These are phyloP conservation scores for Typha latifolia DNA, from an alignment of 176 grass and related monocot species.

Conservation along the genomic window DNA sequence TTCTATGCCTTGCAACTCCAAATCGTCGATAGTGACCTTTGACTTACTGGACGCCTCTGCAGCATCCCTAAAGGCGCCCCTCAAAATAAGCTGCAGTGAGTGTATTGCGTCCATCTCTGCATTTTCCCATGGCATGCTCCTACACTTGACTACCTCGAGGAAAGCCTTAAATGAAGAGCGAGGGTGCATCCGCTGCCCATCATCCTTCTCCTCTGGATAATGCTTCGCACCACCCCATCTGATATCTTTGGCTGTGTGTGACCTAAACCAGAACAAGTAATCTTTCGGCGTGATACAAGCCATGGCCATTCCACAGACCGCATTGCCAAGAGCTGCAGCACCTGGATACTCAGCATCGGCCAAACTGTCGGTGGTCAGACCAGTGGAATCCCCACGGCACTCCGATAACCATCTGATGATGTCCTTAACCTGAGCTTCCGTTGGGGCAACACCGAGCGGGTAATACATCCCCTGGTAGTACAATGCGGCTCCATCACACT, in stretches of 20 bases:
- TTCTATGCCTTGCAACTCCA: constrained; percentile 77
- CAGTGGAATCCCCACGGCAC: constrained; percentile 75
- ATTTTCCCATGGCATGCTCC: constrained; percentile 90
- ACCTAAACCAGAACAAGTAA: constrained; percentile 97
- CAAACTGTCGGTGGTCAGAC: constrained; percentile 88
- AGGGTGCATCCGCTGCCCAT: constrained; percentile 94
- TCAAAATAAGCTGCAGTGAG: constrained; percentile 88
- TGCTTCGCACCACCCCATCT: constrained; percentile 99
- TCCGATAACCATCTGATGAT: constrained; percentile 70
- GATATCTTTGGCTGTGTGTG: constrained; percentile 92
- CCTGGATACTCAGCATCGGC: constrained; percentile 76
- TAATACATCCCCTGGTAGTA: constrained; percentile 81
- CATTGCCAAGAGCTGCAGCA: constrained; percentile 70
- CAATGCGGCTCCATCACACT: constrained; percentile 88
- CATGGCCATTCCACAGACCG: constrained; percentile 88
- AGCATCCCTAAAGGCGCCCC: constrained; percentile 64
- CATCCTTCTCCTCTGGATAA: constrained; percentile 91
- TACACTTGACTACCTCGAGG: constrained; percentile 92
- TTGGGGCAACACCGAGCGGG: constrained; percentile 71
- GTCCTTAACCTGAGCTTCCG: constrained; percentile 78
- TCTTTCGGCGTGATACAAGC: constrained; percentile 79
- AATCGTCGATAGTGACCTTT: constrained; percentile 53
- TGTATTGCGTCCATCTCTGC: constrained; percentile 97
- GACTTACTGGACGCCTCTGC: constrained; percentile 53
- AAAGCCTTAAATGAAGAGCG: constrained; percentile 95